A percentile compares a stretch with the other conserved stretches of the same genome.
phyloP scores from a whole-genome alignment of 2,329 filamentous ascomycete species.

The Colletotrichum incanum region DNA sequence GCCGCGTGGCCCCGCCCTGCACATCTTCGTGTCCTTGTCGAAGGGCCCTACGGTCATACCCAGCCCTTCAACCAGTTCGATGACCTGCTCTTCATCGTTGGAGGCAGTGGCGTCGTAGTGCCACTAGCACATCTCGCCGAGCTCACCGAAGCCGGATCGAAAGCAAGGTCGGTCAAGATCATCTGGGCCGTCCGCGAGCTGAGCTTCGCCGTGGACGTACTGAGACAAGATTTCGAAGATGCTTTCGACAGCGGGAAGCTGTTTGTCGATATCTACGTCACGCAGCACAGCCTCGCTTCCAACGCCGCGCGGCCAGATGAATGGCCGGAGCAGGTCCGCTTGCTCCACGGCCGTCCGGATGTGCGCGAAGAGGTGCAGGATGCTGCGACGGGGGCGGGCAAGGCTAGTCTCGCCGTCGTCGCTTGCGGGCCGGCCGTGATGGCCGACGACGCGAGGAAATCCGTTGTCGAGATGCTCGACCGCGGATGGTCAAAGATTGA shows the following conservation, averaged over 20 bases:
- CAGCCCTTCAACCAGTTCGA: constrained; percentile 56
- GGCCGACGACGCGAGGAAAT: constrained; percentile 60
- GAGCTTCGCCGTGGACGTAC: constrained; percentile 54
- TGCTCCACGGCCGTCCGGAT: constrained; percentile 52
- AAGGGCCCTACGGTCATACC: constrained; percentile 62
- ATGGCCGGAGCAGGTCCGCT: constrained; percentile 43
- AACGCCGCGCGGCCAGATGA: constrained; percentile 27
- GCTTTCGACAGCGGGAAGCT: constrained; percentile 50
- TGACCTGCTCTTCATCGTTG: constrained; percentile 60
- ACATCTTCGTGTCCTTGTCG: constrained; percentile 56
- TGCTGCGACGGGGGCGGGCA: constrained; percentile 44
- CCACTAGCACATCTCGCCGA: constrained; percentile 56
- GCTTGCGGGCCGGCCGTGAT: constrained; percentile 62
- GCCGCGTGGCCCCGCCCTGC: constrained; percentile 46
- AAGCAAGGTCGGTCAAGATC: constrained; percentile 51
- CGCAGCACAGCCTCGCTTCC: constrained; percentile 39
- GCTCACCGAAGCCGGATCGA: constrained; percentile 45
- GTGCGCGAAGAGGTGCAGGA: constrained; percentile 52
- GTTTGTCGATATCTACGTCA: constrained; percentile 56
- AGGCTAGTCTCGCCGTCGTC: constrained; percentile 57
- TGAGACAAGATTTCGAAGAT: constrained; percentile 52
- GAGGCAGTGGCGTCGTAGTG: constrained; percentile 62
- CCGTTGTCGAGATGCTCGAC: constrained; percentile 52
- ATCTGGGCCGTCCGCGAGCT: constrained; percentile 63
- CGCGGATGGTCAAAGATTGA: constrained; percentile 51